Base-by-base conservation (phyloP, 768 basidiomycete species). In the Rhizopogon vesiculosus region DNA sequence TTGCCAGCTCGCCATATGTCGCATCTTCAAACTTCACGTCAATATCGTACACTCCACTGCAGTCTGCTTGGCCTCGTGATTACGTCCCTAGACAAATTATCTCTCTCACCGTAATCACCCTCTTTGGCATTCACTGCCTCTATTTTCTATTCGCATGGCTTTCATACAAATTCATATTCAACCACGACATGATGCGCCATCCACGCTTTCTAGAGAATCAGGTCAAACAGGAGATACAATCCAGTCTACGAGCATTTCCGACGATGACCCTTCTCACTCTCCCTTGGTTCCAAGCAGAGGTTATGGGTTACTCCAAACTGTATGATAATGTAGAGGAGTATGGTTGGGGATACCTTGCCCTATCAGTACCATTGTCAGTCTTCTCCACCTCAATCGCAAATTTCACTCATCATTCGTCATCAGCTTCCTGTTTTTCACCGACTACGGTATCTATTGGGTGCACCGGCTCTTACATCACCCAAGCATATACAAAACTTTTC, bases 401-500 rank as follows among this genome's bases (percentile, higher is more conserved):
- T 53, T 59, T 22, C 35, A 28, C 39, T 44, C 33, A 60, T 57
- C 0, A 16, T 19, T 19, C 22, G 1, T 43, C 25, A 13, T 42
- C 49, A 88, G 86, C 57, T 94, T 89, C 78, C 67, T 95, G 56
- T 59, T 89, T 18, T 91, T 92, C 70, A 99, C 96, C 16, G 97
- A 99, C 72, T 91, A 93, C 62, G 76, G 80, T 63, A 91, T 99
- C 60, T 99, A 99, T 69, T 98, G 95, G 94, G 77, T 96, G n/a
- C 97, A 99, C 67, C 85, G 97, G 25, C 78, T 80, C 73, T 77
- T 96, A 54, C 97, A 99, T 67, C 75, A 87, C 56, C 96, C 96
- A 2, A 53, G 78, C 40, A 62, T 97, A 56, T 99, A 99, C 79
- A 98, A 96, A 69, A 74, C 78, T 55, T 64, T 99, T 45, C 97